Evolutionary conservation across 257 asterid species (phyloP).

Genomic region (Striga asiatica): DNA sequence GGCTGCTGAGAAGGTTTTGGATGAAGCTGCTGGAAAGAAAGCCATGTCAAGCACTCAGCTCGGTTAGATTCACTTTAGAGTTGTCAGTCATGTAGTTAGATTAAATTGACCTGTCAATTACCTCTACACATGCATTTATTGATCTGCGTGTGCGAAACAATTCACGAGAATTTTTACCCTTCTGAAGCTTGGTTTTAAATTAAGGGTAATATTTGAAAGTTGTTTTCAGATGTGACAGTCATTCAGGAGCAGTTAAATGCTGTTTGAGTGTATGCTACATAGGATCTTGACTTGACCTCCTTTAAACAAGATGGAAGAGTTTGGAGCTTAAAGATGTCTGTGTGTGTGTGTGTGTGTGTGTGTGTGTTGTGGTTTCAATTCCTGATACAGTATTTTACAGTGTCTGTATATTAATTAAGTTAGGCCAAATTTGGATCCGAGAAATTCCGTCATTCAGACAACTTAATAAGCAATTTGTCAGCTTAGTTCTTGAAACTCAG

Average conservation of each 20-base stretch:
- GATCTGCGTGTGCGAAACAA: not conserved
- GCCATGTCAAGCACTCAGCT: slow-evolving; percentile 37
- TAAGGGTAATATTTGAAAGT: not conserved
- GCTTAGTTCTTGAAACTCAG: not conserved
- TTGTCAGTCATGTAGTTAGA: not conserved
- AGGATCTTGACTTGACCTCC: not conserved
- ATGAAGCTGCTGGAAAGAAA: slow-evolving; percentile 50
- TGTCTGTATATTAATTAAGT: too few relatives aligned
- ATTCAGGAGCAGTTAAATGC: not conserved
- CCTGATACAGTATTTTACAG: too few relatives aligned
- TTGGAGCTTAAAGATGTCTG: not conserved
- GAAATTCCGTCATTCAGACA: not conserved
- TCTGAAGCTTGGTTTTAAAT: slow-evolving; percentile 1
- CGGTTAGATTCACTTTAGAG: slow-evolving; percentile 8
- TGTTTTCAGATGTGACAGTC: too few relatives aligned
- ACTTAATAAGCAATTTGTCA: not conserved
- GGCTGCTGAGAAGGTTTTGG: slow-evolving; percentile 49
- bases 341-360: not conserved
- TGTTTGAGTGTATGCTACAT: not conserved
- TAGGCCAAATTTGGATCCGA: not conserved
- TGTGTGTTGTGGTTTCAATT: not conserved
- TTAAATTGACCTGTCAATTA: not conserved
- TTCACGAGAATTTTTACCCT: not conserved
- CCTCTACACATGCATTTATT: not conserved
- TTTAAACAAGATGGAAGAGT: not conserved